Base-by-base conservation (phyloP, 2,329 filamentous ascomycete species). In the Claviceps quebecensis region DNA sequence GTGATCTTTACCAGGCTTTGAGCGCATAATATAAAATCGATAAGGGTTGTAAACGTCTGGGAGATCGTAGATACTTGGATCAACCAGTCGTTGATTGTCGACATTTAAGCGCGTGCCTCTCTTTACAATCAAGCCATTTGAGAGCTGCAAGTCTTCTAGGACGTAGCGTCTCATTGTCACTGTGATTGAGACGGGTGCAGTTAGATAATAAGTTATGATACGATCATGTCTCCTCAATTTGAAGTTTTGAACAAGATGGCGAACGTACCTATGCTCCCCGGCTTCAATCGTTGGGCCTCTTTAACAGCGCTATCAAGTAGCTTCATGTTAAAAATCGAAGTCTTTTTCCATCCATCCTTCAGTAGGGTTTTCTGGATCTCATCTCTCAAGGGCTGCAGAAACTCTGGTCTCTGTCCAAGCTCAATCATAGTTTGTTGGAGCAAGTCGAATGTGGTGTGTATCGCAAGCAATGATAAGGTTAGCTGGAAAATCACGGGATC, bases 221-320 rank as follows among this genome's bases (percentile, higher is more conserved):
- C 7, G 26, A 8, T 29, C n/a, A 19, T 11, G 17, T 6, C 2
- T 7, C n/a, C 14, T n/a, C 7, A 17, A n/a, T 41, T 41, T 8
- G n/a, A n/a, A n/a, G n/a, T n/a, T n/a, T n/a, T n/a, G 2, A 41
- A 8, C 3, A 41, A 17, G 19, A 41, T 29, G 26, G 9, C 11
- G 7, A 19, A 19, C 34, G 14, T 38, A 49, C 47, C 47, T 19
- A 49, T 41, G 9, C 23, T 49, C 2, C 23, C 48, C 29, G 69
- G 65, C 53, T 69, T 69, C 3, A 71, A 39, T 1, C 75, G 69
- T 62, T 75, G 71, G 29, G 69, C 71, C 57, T 78, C 74, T 41
- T 74, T 72, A 36, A 78, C 69, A 3, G 70, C 69, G 44, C 72
- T 75, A 58, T 77, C 75, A 37, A 72, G 64, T 0, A 71, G 65